Percentiles rank a stretch among this genome's conserved stretches.
These are phyloP conservation scores for Chrysanthemum seticuspe DNA, from an alignment of 129 eudicot genomes.

Conservation along the genomic window DNA sequence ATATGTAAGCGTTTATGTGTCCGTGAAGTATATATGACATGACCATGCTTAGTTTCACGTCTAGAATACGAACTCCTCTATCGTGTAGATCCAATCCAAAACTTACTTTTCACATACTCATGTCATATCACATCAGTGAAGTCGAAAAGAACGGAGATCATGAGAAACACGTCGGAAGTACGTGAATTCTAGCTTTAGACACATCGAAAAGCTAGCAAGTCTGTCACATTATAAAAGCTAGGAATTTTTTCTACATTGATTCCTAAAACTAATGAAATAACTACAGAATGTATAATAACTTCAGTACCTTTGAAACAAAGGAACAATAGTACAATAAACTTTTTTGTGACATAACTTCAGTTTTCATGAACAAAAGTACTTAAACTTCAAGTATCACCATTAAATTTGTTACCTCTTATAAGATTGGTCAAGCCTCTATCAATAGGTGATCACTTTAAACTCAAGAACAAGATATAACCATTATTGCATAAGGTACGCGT, in stretches of 20 bases:
- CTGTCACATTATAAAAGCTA: no score
- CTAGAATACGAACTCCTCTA: not conserved
- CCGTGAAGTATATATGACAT: not conserved
- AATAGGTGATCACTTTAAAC: not conserved
- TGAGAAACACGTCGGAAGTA: not conserved
- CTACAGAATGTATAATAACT: not conserved
- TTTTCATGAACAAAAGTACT: conserved; percentile 13
- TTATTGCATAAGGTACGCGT: conserved; percentile 18
- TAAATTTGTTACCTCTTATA: not conserved
- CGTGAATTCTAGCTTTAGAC: conserved; percentile 1
- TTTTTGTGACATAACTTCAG: conserved; percentile 2
- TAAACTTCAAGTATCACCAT: not conserved
- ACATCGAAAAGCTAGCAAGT: not conserved
- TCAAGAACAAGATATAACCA: conserved; percentile 11
- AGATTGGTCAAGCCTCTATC: conserved; percentile 6
- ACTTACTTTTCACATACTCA: not conserved
- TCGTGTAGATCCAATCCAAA: not conserved
- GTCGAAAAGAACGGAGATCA: not conserved
- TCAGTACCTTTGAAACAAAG: not conserved
- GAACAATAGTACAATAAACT: conserved; percentile 1
- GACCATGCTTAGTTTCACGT: not conserved
- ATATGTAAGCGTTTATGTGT: not conserved
- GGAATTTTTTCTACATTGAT: no score
- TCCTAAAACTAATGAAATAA: not conserved
- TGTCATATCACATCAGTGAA: conserved; percentile 1